Evolutionary conservation across 257 asterid species (phyloP).

Genomic region (Solanum etuberosum): DNA sequence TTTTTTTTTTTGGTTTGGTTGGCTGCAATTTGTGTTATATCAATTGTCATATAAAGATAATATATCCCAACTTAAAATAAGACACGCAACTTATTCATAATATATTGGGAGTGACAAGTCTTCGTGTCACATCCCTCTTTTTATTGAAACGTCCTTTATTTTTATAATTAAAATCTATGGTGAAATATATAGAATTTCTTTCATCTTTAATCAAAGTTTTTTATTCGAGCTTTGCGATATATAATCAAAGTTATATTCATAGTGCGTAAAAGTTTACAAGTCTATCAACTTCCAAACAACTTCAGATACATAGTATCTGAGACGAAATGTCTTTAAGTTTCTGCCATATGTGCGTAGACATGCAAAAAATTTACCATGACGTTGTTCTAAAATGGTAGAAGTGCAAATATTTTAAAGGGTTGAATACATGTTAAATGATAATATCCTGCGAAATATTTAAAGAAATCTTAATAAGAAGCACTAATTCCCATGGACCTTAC

Average conservation of each 20-base stretch:
- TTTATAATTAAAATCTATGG: neutral
- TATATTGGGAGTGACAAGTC: neutral
- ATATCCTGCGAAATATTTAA: neutral
- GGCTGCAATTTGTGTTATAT: neutral
- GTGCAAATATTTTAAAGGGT: neutral
- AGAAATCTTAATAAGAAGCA: neutral
- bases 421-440: neutral
- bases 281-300: neutral
- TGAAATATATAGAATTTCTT: neutral
- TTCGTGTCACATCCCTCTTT: neutral
- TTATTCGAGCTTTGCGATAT: accelerated
- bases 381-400: neutral
- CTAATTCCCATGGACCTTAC: neutral
- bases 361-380: neutral
- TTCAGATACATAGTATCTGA: neutral
- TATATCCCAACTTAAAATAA: neutral
- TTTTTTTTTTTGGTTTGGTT: neutral
- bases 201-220: accelerated
- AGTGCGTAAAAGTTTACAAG: neutral
- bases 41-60: neutral
- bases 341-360: neutral
- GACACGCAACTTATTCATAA: neutral
- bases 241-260: neutral
- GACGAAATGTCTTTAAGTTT: neutral
- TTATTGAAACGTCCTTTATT: neutral